Percentiles rank a stretch among this genome's conserved stretches.
phyloP scores from a whole-genome alignment of 495 filamentous ascomycete species.

The Pyronema domesticum region DNA sequence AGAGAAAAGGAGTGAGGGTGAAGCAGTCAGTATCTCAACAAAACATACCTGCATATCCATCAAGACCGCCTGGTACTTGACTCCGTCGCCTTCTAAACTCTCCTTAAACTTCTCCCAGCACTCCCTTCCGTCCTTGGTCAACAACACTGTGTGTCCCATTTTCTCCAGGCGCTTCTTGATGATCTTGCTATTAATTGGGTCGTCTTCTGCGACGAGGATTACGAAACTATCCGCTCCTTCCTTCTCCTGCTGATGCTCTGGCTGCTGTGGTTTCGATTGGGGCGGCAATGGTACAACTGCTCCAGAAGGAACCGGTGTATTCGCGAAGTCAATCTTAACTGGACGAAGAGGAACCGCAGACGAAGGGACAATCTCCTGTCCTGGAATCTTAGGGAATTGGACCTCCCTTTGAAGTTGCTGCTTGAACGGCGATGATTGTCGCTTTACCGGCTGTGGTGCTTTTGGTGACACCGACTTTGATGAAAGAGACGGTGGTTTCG shows the following conservation, averaged over 20 bases:
- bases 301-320: not conserved
- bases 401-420: not conserved
- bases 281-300: not conserved
- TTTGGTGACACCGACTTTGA: no score
- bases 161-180: constrained; percentile 70
- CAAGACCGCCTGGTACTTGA: constrained; percentile 64
- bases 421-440: no score
- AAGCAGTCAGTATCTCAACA: no score
- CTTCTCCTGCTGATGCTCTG: not conserved
- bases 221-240: not conserved
- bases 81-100: not conserved
- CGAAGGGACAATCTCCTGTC: not conserved
- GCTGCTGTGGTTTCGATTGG: not conserved
- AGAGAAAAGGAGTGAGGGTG: not conserved
- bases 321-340: not conserved
- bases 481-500: no score
- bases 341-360: not conserved
- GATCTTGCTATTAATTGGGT: constrained; percentile 82
- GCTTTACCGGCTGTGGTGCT: no score
- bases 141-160: constrained; percentile 49
- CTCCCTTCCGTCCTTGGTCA: constrained; percentile 74
- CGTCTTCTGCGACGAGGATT: constrained; percentile 82
- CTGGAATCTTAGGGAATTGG: not conserved
- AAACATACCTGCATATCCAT: constrained; percentile 82
- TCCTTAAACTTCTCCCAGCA: constrained; percentile 54